A percentile compares a stretch with the other conserved stretches of the same genome.
These are phyloP conservation scores for Coffea canephora DNA, from an alignment of 257 asterid species.

Conservation along the genomic window DNA sequence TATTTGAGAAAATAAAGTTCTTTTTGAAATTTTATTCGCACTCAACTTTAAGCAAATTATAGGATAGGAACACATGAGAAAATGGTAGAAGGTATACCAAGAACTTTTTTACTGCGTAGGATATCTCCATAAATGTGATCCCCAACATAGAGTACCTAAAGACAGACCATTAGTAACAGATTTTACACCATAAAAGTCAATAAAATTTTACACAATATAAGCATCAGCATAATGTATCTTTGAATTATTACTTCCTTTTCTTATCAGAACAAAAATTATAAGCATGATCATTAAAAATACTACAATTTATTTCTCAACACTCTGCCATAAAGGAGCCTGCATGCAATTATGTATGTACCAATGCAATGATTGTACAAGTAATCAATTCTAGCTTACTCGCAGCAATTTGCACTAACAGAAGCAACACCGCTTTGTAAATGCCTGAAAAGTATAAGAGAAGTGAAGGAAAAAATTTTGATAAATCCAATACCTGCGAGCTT, in stretches of 20 bases:
- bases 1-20: neutral
- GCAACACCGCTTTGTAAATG: neutral
- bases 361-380: neutral
- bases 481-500: conserved; percentile 81
- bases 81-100: conserved; percentile 51
- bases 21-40: neutral
- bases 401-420: neutral
- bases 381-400: neutral
- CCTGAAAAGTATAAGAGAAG: neutral
- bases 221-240: neutral
- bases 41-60: neutral
- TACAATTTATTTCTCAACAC: neutral
- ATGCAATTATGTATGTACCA: neutral
- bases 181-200: neutral
- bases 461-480: neutral
- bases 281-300: neutral
- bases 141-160: conserved; percentile 94
- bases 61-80: too few species aligned
- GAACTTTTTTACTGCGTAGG: conserved; percentile 88
- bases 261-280: neutral
- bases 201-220: neutral
- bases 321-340: neutral
- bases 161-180: conserved; percentile 23
- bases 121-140: conserved; percentile 99
- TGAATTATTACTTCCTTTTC: neutral